Evolutionary conservation across 805 yeast species (phyloP), one percentile per base, ranked within the genome.

Genomic region (Hanseniaspora singularis): DNA sequence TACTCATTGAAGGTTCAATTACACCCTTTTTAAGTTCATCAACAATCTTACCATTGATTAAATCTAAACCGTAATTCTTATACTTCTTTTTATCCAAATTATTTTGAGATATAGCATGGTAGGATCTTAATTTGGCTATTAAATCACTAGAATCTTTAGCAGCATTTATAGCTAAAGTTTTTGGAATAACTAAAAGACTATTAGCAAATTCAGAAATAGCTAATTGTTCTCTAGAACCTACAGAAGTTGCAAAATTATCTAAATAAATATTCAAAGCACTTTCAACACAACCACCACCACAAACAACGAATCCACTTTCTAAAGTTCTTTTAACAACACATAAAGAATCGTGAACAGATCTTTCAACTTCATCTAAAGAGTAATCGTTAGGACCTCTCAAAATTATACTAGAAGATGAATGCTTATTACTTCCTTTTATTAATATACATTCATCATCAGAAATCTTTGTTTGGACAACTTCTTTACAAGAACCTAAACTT

Each of bases 201-300:
- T 74, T 73, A 31, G 98, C 96, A 70, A 92, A 92, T 67, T 89
- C 98, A 1, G 96, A 94, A 67, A 92, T 92, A 15, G 98, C 97
- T 58, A 92, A 73, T 64, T 92, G 98, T 65, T 92, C 98, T 59
- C 98, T 77, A 16, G 96, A 85, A 3, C 97, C 96, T 43, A 92
- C 89, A 1, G 97, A 87, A 8, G 97, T 92, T 41, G 98, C 98
- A 65, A 92, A 92, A 63, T 85, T 89, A 65, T 92, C 98, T 62
- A 92, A 71, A 63, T 85, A 92, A 45, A 92, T 87, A 68, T 87
- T 88, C 60, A 92, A 73, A 2, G 97, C 97, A 43, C 95, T 74
- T 67, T 92, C 99, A 30, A 92, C 98, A n/a, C 95, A 94, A 51
- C 99, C 99, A 54, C 99, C 99, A 51, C 99, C 99, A 36, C 98